phyloP scores from a whole-genome alignment of 306 rosid species.

The Ziziphus jujuba region DNA sequence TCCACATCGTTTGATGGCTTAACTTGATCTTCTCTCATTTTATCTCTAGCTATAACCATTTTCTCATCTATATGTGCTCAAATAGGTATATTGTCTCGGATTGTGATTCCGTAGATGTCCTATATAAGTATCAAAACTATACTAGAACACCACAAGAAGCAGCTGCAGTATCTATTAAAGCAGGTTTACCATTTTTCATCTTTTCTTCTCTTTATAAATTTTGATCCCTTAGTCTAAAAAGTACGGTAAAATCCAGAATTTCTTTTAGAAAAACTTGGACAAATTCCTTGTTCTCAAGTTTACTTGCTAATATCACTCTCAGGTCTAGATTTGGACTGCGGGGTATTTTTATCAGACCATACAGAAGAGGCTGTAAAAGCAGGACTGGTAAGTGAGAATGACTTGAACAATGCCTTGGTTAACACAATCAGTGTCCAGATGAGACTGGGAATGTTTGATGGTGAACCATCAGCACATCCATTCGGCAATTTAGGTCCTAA shows the following conservation, averaged over 20 bases:
- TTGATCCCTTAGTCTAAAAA: too few relatives aligned
- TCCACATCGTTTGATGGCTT: neutral
- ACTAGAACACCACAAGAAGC: slow-evolving; percentile 67
- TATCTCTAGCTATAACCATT: too few relatives aligned
- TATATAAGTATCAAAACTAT: slow-evolving; percentile 61
- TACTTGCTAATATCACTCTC: neutral
- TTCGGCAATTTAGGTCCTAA: slow-evolving; percentile 57
- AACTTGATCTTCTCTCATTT: too few relatives aligned
- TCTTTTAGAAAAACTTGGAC: too few relatives aligned
- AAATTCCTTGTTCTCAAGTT: too few relatives aligned
- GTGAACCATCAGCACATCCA: slow-evolving; percentile 45
- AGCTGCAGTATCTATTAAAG: slow-evolving; percentile 55
- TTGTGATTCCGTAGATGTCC: slow-evolving; percentile 70
- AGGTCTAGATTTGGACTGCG: slow-evolving; percentile 81
- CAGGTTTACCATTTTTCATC: slow-evolving; percentile 17
- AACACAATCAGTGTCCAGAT: slow-evolving; percentile 63
- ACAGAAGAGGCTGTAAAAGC: slow-evolving; percentile 50
- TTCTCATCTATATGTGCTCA: neutral
- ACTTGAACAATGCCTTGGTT: slow-evolving; percentile 55
- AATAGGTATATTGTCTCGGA: slow-evolving; percentile 78
- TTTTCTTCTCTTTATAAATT: too few relatives aligned
- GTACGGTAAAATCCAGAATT: too few relatives aligned
- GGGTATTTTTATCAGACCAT: slow-evolving; percentile 56
- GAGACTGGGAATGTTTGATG: slow-evolving; percentile 86
- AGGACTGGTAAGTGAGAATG: slow-evolving; percentile 41